Evolutionary conservation across 495 filamentous ascomycete species (phyloP).

Genomic region (Aeminium ludgeri): DNA sequence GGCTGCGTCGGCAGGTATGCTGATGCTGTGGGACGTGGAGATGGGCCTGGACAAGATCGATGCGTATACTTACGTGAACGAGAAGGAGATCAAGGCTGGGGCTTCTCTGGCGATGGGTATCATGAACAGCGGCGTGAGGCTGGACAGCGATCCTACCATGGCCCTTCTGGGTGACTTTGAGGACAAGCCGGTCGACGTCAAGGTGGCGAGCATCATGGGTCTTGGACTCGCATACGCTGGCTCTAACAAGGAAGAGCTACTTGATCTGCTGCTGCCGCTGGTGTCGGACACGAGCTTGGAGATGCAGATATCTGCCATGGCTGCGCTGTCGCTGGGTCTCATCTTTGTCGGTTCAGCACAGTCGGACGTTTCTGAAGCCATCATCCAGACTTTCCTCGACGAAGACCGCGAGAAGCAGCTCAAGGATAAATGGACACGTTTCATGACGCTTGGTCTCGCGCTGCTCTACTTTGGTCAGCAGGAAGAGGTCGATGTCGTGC

Average conservation of each 20-base stretch:
- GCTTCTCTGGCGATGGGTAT: constrained; percentile 81
- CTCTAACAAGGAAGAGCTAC: constrained; percentile 68
- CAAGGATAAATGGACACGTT: constrained; percentile 94
- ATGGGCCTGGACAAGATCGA: constrained; percentile 79
- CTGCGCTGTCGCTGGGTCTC: constrained; percentile 75
- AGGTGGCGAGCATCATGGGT: constrained; percentile 81
- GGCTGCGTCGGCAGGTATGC: constrained; percentile 75
- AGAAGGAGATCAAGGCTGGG: constrained; percentile 80
- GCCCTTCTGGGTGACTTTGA: constrained; percentile 66
- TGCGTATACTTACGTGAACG: constrained; percentile 67
- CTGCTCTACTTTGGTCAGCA: constrained; percentile 91
- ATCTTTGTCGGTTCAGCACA: constrained; percentile 87
- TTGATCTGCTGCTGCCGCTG: constrained; percentile 68
- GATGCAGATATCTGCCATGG: constrained; percentile 94
- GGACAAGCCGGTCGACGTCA: constrained; percentile 51
- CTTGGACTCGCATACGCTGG: constrained; percentile 88
- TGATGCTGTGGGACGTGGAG: constrained; percentile 83
- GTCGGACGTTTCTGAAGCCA: constrained; percentile 70
- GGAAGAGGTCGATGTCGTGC: constrained; percentile 88
- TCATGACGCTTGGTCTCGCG: constrained; percentile 86
- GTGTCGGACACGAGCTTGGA: constrained; percentile 64
- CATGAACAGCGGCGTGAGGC: constrained; percentile 75
- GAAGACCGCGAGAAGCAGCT: constrained; percentile 73
- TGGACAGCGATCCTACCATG: constrained; percentile 74
- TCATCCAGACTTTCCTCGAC: constrained; percentile 79